These are phyloP conservation scores for Fonsecaea pedrosoi DNA, from an alignment of 2,329 filamentous ascomycete species.

Conservation along the genomic window DNA sequence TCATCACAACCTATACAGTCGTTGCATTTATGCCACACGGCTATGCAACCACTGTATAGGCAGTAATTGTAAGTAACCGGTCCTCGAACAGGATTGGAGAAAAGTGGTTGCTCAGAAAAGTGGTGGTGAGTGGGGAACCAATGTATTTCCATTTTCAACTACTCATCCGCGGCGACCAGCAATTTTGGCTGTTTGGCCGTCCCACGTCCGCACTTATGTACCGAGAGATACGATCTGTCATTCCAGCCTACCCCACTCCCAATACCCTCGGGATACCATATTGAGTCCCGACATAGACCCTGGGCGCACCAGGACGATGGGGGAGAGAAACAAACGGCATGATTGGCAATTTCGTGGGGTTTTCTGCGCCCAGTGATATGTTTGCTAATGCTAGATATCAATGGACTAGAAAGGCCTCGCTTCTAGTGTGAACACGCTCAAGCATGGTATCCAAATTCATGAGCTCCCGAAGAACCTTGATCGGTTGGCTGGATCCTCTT, in stretches of 20 bases:
- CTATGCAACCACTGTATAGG: neutral
- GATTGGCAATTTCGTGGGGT: neutral
- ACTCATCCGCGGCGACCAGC: neutral
- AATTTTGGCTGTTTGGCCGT: neutral
- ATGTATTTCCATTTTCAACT: neutral
- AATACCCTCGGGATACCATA: neutral
- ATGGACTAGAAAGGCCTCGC: neutral
- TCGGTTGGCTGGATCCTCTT: conserved; percentile 31
- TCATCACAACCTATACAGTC: neutral
- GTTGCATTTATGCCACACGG: neutral
- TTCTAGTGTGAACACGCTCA: neutral
- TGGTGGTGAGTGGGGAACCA: neutral
- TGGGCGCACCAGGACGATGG: neutral
- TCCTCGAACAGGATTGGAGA: conserved; percentile 1
- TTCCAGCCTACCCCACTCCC: neutral
- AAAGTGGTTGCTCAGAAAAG: neutral
- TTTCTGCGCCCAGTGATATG: neutral
- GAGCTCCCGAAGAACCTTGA: conserved; percentile 32
- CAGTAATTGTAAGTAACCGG: neutral
- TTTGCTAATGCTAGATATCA: neutral
- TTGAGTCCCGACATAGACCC: neutral
- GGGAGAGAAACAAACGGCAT: neutral
- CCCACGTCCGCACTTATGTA: neutral
- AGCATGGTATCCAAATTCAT: conserved; percentile 6
- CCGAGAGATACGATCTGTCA: neutral